Evolutionary conservation across 495 filamentous ascomycete genomes (phyloP), one percentile per base, ranked within the genome.

Genomic region (Neurospora africana): DNA sequence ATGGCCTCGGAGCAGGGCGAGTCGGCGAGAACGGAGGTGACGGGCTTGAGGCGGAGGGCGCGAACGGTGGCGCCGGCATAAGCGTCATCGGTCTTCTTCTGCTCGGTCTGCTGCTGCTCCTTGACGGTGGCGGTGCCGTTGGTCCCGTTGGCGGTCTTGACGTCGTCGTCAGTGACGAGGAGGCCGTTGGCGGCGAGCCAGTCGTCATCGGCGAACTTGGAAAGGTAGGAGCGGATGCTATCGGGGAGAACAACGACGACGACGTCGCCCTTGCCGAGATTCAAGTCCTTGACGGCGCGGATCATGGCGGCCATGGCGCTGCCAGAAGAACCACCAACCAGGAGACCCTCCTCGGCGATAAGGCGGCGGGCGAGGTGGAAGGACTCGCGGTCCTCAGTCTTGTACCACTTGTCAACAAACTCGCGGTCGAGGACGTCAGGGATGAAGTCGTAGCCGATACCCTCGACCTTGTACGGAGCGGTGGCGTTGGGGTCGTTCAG

Each of bases 401-500:
- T 99, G 81, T 97, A 97, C 95, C 95, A 99, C 75, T 90, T 90
- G 79, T 97, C 90, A n/a, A 99, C 92, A 30, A 86, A 79, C 10
- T 89, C 79, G 73, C 90, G 92, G 76, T 97, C 91, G 33, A 99
- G 86, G 1, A 99, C 95, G 43, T 97, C 91, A 6, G 95, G 95
- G 70, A 98, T 91, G 78, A 99, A 99, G 78, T 99, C 95, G 78
- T 99, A 99, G 30, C 95, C 95, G 77, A 99, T 98, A 27, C 95
- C 95, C 83, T 99, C 95, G 0, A 99, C 95, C 83, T 98, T 98
- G 77, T 99, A 99, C 6, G 91, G 85, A 74, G 92, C 90, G 78
- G 97, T 93, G 39, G 86, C 88, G 74, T 91, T 87, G 72, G 91
- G 89, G 67, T 91, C 86, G 76, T 99, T 98, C 70, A 98, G 83